Evolutionary conservation across 495 filamentous ascomycete species (phyloP), one percentile per base, ranked within the genome.

Genomic region (Hyaloscypha hepaticicola): DNA sequence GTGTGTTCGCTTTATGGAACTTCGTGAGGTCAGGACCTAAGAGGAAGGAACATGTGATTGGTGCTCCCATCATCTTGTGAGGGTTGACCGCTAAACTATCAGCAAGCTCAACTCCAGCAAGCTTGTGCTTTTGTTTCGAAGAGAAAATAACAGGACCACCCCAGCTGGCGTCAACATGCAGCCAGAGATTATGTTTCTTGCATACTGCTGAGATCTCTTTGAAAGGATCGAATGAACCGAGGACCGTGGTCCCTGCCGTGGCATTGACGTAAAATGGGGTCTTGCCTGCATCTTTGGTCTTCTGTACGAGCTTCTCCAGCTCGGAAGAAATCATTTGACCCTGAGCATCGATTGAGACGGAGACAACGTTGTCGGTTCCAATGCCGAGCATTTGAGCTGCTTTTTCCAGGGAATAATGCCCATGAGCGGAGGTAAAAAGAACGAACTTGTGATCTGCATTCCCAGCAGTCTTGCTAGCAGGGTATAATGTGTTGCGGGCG

Each of bases 241-340:
- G 76, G 11, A 97, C 95, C 3, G 95, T 99, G 19, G 95, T 97
- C 22, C 94, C 94, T 4, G 95, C 94, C 1, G 94, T 97, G 5
- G 94, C 90, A 72, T 97, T 97, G 72, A 97, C 92, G 77, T 94
- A 99, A 69, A 99, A 91, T 0, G 95, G 94, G 6, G 90, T 93
- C 60, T 83, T 82, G 45, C 90, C 89, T 69, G 87, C 80, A 12
- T 68, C 65, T 61, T 84, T 80, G 24, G 88, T 85, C 63, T 80
- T 78, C 16, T 79, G 45, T 26, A 97, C 78, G 19, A 84, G 75
- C 0, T 77, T 76, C 41, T 88, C 83, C 14, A 98, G 80, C 34
- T 85, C 87, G 0, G 77, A 64, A 1, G 88, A 78, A 34, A 84
- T 78, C 88, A 97, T 96, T 5, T 83, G 80, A 3, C 94, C 94